These are phyloP conservation scores for Colletotrichum spaethianum DNA, from an alignment of 2,329 filamentous ascomycete genomes.

Conservation along the genomic window DNA sequence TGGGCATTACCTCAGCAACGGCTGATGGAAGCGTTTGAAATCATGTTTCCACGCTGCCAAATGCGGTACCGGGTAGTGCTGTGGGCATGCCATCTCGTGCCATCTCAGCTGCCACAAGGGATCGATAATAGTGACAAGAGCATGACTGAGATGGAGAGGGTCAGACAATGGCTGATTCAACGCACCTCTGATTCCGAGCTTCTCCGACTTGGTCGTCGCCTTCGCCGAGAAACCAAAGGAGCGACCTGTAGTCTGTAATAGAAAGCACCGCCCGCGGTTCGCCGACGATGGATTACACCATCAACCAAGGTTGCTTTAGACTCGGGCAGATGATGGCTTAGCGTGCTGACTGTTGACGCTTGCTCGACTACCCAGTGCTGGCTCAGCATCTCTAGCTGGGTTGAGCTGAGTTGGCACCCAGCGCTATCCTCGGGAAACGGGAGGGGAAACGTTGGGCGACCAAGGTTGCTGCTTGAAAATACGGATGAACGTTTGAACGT, in stretches of 20 bases:
- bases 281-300: conserved; percentile 24
- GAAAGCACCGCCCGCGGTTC: conserved; percentile 10
- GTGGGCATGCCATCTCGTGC: neutral
- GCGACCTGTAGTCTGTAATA: neutral
- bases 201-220: conserved; percentile 30
- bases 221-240: conserved; percentile 17
- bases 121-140: conserved; percentile 11
- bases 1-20: conserved; percentile 40
- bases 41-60: conserved; percentile 33
- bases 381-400: neutral
- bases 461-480: conserved; percentile 13
- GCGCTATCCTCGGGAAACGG: conserved; percentile 19
- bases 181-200: conserved; percentile 13
- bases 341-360: neutral
- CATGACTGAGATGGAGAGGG: conserved; percentile 18
- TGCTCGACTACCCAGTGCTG: neutral
- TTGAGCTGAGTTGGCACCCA: neutral
- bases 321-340: conserved; percentile 20
- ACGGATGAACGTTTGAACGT: conserved; percentile 9
- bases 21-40: conserved; percentile 36
- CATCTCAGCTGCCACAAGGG: neutral
- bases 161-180: conserved; percentile 34
- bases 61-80: conserved; percentile 9
- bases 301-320: conserved; percentile 18
- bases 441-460: neutral